Conservation (phyloP, 371 early-diverging fungal genomes). For the Smittium culicis region DNA sequence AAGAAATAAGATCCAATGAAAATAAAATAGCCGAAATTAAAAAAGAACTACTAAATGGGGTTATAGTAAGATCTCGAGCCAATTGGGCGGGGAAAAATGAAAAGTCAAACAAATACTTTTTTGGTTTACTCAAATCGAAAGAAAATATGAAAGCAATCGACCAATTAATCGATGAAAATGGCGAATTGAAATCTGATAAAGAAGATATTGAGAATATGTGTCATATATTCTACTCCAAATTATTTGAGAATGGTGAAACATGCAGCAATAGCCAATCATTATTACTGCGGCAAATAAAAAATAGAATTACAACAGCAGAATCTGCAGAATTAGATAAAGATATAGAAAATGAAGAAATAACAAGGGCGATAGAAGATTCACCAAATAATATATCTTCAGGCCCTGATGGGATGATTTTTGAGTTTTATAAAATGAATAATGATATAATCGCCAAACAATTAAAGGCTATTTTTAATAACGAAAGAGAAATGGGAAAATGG, state of each 20-base stretch:
- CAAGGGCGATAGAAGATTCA: not conserved
- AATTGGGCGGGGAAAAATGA: conserved; percentile 2
- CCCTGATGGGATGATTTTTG: not conserved
- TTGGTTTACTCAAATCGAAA: not conserved
- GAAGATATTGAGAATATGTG: not conserved
- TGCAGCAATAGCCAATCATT: not conserved
- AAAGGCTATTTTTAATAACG: not conserved
- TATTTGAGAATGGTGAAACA: not conserved
- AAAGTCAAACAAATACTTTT: conserved; percentile 6
- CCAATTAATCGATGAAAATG: not conserved
- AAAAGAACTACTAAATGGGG: not conserved
- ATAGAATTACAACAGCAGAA: not conserved
- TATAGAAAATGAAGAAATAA: not conserved
- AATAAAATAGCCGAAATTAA: not conserved
- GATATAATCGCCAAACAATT: not conserved
- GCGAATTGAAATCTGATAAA: not conserved
- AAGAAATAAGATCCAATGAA: not conserved
- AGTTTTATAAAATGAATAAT: not conserved
- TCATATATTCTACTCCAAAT: not conserved
- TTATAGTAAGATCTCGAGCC: not conserved
- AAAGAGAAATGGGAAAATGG: not conserved
- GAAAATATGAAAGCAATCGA: not conserved
- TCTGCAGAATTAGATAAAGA: not conserved
- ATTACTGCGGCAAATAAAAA: not conserved
- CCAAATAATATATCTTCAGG: not conserved